phyloP scores from a whole-genome alignment of 1,284 basidiomycete species.

The Ustilago trichophora region DNA sequence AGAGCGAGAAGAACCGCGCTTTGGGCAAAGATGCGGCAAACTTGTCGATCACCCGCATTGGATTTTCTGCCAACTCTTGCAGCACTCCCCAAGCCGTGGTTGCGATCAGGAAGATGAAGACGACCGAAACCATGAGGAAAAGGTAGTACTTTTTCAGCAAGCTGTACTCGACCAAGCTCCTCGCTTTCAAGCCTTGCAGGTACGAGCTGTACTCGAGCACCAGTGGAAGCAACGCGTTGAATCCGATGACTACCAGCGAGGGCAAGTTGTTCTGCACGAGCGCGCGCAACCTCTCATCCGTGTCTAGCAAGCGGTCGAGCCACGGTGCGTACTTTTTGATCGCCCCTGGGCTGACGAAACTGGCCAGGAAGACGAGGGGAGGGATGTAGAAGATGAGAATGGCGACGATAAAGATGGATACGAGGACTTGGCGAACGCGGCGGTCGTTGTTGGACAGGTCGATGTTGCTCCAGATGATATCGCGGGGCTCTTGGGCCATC shows the following conservation, averaged over 20 bases:
- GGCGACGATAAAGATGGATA: constrained; percentile 72
- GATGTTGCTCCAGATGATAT: constrained; percentile 94
- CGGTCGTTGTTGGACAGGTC: constrained; percentile 70
- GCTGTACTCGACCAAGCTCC: constrained; percentile 92
- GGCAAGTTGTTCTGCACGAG: constrained; percentile 93
- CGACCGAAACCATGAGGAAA: constrained; percentile 90
- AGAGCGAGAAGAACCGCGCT: constrained; percentile 86
- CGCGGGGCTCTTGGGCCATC: constrained; percentile 88
- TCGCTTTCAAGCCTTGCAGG: constrained; percentile 84
- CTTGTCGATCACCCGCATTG: constrained; percentile 63
- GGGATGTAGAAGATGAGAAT: constrained; percentile 71
- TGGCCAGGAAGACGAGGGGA: constrained; percentile 74
- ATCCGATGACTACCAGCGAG: constrained; percentile 83
- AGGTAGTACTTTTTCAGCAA: constrained; percentile 83
- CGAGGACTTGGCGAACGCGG: constrained; percentile 56
- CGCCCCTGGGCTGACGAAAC: constrained; percentile 86
- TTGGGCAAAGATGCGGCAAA: constrained; percentile 55
- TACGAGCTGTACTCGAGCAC: constrained; percentile 85
- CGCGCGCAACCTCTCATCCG: constrained; percentile 80
- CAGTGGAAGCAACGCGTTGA: constrained; percentile 90
- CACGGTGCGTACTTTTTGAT: constrained; percentile 89
- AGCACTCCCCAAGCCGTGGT: constrained; percentile 85
- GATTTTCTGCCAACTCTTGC: constrained; percentile 60
- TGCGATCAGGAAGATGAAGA: constrained; percentile 92
- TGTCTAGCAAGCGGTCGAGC: constrained; percentile 78